Evolutionary conservation across 2,329 filamentous ascomycete species (phyloP).

Genomic region (Xylariaceae sp.): DNA sequence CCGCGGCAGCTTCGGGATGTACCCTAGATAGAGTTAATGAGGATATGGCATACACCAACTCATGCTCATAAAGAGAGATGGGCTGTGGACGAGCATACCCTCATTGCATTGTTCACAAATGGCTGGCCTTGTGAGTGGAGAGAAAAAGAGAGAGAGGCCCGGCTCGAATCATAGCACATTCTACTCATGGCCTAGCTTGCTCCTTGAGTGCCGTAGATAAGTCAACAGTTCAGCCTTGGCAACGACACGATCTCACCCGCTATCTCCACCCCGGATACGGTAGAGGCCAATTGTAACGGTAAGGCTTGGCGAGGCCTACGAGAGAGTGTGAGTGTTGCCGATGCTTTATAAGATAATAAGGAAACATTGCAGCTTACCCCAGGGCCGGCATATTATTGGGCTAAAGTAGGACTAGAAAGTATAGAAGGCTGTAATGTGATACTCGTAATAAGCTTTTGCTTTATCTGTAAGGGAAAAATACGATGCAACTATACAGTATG

Average conservation of each 20-base stretch:
- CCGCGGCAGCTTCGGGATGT: constrained; percentile 2
- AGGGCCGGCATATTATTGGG: constrained; percentile 9
- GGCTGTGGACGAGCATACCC: neutral
- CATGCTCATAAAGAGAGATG: too few species aligned
- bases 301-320: too few species aligned
- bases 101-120: constrained; percentile 7
- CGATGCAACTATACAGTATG: too few species aligned
- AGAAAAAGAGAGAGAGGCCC: constrained; percentile 10
- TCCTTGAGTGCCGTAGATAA: constrained; percentile 20
- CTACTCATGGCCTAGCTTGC: constrained; percentile 40
- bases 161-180: constrained; percentile 39
- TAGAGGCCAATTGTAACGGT: constrained; percentile 1
- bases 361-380: constrained; percentile 7
- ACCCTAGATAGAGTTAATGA: too few species aligned
- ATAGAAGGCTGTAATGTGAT: too few species aligned
- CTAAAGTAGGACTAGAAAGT: too few species aligned
- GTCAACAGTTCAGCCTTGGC: constrained; percentile 33
- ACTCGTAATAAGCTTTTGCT: too few species aligned
- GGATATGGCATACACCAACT: too few species aligned
- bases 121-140: constrained; percentile 14
- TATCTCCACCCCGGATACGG: constrained; percentile 6
- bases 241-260: constrained; percentile 27
- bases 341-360: constrained; percentile 8
- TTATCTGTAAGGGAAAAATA: too few species aligned
- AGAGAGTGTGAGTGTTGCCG: constrained; percentile 1